Evolutionary conservation across 2,329 filamentous ascomycete species (phyloP), one percentile per base, ranked within the genome.

Genomic region (Aspergillus persii): DNA sequence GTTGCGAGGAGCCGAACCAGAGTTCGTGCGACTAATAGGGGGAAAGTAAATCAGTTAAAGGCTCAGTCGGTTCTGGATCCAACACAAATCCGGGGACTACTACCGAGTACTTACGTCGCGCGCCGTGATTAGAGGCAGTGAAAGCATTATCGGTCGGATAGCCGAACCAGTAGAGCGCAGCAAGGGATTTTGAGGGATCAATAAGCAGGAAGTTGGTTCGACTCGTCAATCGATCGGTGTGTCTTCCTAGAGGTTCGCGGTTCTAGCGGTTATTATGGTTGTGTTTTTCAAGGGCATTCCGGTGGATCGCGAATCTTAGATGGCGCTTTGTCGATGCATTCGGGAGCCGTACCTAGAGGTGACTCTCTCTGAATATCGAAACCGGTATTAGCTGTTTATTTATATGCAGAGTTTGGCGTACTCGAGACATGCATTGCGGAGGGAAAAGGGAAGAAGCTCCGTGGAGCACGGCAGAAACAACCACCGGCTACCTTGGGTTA

Each of bases 1-100:
- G 69, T 53, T 86, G 83, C 5, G 87, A 83, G 11, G 88, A 86
- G 36, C 84, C 85, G 73, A 91, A 91, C 89, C 89, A 92, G 60
- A 91, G 82, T 54, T 86, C 84, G 73, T 91, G 87, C 39, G 88
- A 87, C 89, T 91, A 66, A 41, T 50, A 33, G 27, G 15, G 8
- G 29, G 50, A 23, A 47, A 31, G 39, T 56, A 47, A 29, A 61
- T 71, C 62, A 71, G 68, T 53, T 51, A 62, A 54, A 33, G 5
- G 48, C 58, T 47, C n/a, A 9, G 5, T 26, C 8, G 27, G 54
- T 23, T 26, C 18, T 27, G 30, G 30, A 23, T 12, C 54, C 30
- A 36, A 26, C 15, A 8, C 41, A n/a, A 15, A 36, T 2, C 15
- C 48, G 18, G 27, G 27, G 27, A 41, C 27, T 41, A 3, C 36